Percentiles rank a stretch among this genome's conserved stretches.
Conservation (phyloP, 495 filamentous ascomycete species). For the Penicillium taxi region DNA sequence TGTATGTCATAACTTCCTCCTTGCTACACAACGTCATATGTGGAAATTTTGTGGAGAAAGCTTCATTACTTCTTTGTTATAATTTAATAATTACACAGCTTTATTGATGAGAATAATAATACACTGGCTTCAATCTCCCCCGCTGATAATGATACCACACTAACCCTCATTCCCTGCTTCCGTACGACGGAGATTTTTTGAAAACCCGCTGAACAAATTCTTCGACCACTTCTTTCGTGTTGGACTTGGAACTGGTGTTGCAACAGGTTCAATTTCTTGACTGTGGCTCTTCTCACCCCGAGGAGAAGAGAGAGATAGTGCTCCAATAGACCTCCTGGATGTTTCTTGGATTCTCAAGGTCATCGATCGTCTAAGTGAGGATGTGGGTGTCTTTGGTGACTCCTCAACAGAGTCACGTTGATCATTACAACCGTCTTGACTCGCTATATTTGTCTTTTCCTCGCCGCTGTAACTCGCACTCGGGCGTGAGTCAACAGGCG, state of each 20-base stretch:
- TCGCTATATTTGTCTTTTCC: slow-evolving; percentile 7
- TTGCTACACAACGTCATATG: slow-evolving; percentile 13
- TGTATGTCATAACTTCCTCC: slow-evolving; percentile 9
- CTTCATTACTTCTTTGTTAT: no score
- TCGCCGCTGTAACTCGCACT: slow-evolving; percentile 11
- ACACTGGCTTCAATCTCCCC: slow-evolving; percentile 25
- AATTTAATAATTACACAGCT: slow-evolving; percentile 7
- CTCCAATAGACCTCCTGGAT: slow-evolving; percentile 5
- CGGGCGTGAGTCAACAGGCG: slow-evolving; percentile 9
- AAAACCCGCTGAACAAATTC: slow-evolving; percentile 13
- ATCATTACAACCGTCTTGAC: slow-evolving; percentile 11
- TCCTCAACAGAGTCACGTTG: slow-evolving; percentile 7
- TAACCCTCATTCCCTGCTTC: slow-evolving; percentile 52
- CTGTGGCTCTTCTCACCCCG: slow-evolving; percentile 16
- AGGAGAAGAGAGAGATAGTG: slow-evolving; percentile 11
- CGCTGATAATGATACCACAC: no score
- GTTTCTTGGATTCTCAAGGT: slow-evolving; percentile 13
- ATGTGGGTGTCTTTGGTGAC: slow-evolving; percentile 12
- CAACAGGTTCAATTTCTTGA: no score
- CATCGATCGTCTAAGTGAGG: slow-evolving; percentile 10
- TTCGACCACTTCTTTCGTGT: slow-evolving; percentile 23
- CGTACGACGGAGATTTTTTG: slow-evolving; percentile 19
- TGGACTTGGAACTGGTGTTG: slow-evolving; percentile 9
- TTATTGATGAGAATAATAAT: slow-evolving; percentile 17
- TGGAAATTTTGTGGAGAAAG: slow-evolving; percentile 1